Base-by-base conservation (phyloP, 306 rosid genomes). In the Carpinus fangiana region DNA sequence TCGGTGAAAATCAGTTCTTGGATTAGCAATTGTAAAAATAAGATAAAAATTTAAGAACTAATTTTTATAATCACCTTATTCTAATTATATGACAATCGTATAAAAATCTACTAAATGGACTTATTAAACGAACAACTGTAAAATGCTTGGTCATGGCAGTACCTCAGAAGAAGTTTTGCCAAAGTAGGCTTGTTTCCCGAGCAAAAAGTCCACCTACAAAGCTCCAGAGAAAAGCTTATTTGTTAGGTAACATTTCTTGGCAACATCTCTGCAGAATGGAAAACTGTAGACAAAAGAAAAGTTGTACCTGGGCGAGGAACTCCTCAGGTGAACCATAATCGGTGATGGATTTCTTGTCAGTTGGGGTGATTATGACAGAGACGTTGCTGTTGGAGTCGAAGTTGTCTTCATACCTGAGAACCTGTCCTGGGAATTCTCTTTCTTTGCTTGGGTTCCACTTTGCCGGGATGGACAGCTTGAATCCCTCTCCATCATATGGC, bases 381-480 rank as follows among this genome's bases (percentile, higher is more conserved):
- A 95, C 74, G 56, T 91, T 85, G 90, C 79, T 91, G 72, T 80
- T 93, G 70, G 90, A 0, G 74, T 95, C 98, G 13, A 90, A 91
- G 97, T 93, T 95, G 74, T 95, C 99, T 86, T 95, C 99, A 4
- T 85, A 95, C 82, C 97, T 86, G 43, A 95, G 90, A 83, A 95
- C 96, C 79, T 91, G 97, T 23, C 99, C 99, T 1, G 81, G 89
- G 85, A 21, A 95, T 72, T 95, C 99, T 26, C 81, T 74, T 79
- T 95, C 99, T 86, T 79, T 95, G 98, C 99, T 95, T 7, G 88
- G 97, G 79, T 95, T 93, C 99, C 99, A 95, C 81, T 95, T 95
- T 50, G 99, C 31, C 17, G 99, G 99, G 76, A 95, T 75, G 4
- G 87, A 84, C 69, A 95, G 21, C 86, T 86, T 93, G 94, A 95